These are phyloP conservation scores for Drechslerella stenobrocha DNA, from an alignment of 2,329 filamentous ascomycete genomes.

Conservation along the genomic window DNA sequence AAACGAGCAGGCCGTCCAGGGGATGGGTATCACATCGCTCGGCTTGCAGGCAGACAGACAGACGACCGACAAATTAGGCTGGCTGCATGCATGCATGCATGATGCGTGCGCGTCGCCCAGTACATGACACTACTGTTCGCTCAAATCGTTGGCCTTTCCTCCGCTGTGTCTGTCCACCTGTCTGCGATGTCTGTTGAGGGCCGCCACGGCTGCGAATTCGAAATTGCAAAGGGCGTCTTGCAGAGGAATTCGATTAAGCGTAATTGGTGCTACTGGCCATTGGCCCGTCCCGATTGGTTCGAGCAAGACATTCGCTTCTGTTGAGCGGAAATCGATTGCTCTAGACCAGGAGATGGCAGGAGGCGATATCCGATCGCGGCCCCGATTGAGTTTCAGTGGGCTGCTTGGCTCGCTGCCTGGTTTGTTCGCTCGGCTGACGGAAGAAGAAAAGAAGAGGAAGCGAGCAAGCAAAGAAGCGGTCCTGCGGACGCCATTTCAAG, in stretches of 20 bases:
- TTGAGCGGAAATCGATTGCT: constrained; percentile 9
- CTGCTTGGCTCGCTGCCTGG: background rate
- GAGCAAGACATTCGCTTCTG: too few relatives aligned
- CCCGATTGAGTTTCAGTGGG: constrained; percentile 6
- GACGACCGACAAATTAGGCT: background rate
- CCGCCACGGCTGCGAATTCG: background rate
- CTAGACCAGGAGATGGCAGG: constrained; percentile 2
- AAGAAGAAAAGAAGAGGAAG: background rate
- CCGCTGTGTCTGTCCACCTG: background rate
- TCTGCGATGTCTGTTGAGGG: too few relatives aligned
- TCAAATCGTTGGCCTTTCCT: too few relatives aligned
- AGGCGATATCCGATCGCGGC: constrained; percentile 4
- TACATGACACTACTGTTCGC: background rate
- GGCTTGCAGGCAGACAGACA: background rate
- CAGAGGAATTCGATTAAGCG: constrained; percentile 2
- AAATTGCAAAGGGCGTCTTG: constrained; percentile 3
- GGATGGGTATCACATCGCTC: background rate
- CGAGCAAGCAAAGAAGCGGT: background rate
- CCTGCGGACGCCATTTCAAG: background rate
- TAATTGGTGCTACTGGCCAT: background rate
- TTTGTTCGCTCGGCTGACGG: background rate
- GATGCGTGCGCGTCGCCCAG: background rate
- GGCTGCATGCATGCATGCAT: background rate
- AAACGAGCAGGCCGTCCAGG: background rate
- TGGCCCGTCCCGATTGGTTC: background rate